These are phyloP conservation scores for Ilyonectria destructans DNA, from an alignment of 2,329 filamentous ascomycete species.

Conservation along the genomic window DNA sequence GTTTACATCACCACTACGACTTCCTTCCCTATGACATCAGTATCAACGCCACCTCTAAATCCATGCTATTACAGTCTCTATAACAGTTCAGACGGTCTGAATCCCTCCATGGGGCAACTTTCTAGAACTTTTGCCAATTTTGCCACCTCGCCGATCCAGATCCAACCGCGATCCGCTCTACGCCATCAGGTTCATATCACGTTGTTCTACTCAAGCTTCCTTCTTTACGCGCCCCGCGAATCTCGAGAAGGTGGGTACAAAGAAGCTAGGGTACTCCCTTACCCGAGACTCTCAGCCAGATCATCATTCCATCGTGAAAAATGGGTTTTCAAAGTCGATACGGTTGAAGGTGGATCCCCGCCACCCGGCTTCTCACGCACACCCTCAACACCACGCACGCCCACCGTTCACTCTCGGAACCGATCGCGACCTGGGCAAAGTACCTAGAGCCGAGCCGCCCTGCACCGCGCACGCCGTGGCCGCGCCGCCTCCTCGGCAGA, in stretches of 20 bases:
- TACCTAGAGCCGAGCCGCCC: slow-evolving; percentile 17
- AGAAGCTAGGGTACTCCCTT: slow-evolving; percentile 3
- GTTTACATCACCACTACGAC: background rate
- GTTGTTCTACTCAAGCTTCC: slow-evolving; percentile 14
- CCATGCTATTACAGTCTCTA: background rate
- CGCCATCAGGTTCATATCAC: slow-evolving; percentile 17
- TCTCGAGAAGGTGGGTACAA: background rate
- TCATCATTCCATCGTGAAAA: slow-evolving; percentile 7
- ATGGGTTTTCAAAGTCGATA: slow-evolving; percentile 2
- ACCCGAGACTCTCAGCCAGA: background rate
- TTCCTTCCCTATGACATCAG: background rate
- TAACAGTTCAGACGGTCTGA: background rate
- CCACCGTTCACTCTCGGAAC: slow-evolving; percentile 27
- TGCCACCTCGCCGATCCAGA: slow-evolving; percentile 29
- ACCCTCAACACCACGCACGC: background rate
- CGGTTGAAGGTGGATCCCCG: slow-evolving; percentile 6
- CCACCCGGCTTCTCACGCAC: slow-evolving; percentile 1
- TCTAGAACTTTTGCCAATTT: slow-evolving; percentile 24
- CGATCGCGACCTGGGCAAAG: background rate
- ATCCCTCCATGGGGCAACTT: slow-evolving; percentile 10
- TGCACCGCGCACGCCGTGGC: slow-evolving; percentile 27
- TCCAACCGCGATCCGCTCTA: slow-evolving; percentile 21
- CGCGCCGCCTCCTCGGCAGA: slow-evolving; percentile 33
- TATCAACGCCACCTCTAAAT: slow-evolving; percentile 3
- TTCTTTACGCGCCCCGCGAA: slow-evolving; percentile 22